Percentiles rank a stretch among this genome's conserved stretches.
phyloP scores from a whole-genome alignment of 2,329 filamentous ascomycete genomes.

The Grosmannia penicillata region DNA sequence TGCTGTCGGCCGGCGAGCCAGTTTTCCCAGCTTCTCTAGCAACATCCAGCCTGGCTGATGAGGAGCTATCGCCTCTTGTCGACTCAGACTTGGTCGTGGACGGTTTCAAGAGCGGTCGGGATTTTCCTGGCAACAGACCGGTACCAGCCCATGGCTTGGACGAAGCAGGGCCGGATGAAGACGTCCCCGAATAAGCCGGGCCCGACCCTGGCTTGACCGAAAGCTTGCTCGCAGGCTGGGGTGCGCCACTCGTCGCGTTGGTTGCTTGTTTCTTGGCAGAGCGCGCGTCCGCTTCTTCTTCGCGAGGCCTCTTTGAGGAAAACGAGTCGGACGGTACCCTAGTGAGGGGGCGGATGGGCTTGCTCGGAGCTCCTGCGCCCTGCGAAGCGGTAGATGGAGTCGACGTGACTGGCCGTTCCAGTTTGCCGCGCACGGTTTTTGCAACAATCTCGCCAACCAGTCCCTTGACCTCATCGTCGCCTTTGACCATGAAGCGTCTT shows the following conservation, averaged over 20 bases:
- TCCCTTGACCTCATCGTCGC: conserved; percentile 47
- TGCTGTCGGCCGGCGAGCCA: background rate
- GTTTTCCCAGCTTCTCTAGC: conserved; percentile 9
- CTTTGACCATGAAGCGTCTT: conserved; percentile 48
- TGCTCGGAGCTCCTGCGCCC: background rate
- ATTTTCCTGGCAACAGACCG: conserved; percentile 30
- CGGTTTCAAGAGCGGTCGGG: conserved; percentile 27
- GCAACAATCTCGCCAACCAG: conserved; percentile 32
- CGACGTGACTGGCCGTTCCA: background rate
- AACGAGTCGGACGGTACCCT: conserved; percentile 11
- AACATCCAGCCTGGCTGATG: background rate
- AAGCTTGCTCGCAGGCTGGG: conserved; percentile 9
- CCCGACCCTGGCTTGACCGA: background rate
- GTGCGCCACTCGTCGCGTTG: conserved; percentile 13
- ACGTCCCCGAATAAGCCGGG: conserved; percentile 15
- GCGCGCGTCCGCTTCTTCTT: conserved; percentile 23
- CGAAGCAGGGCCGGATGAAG: conserved; percentile 11
- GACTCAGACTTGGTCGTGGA: background rate
- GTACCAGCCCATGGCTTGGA: conserved; percentile 16
- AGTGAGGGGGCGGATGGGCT: conserved; percentile 7
- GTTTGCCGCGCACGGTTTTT: conserved; percentile 29
- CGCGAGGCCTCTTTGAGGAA: conserved; percentile 21
- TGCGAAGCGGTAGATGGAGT: too few species aligned
- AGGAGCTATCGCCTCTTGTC: conserved; percentile 11
- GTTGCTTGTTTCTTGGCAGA: conserved; percentile 23